A percentile compares a stretch with the other conserved stretches of the same genome.
Conservation (phyloP, 257 asterid genomes). For the Scutellaria barbata region DNA sequence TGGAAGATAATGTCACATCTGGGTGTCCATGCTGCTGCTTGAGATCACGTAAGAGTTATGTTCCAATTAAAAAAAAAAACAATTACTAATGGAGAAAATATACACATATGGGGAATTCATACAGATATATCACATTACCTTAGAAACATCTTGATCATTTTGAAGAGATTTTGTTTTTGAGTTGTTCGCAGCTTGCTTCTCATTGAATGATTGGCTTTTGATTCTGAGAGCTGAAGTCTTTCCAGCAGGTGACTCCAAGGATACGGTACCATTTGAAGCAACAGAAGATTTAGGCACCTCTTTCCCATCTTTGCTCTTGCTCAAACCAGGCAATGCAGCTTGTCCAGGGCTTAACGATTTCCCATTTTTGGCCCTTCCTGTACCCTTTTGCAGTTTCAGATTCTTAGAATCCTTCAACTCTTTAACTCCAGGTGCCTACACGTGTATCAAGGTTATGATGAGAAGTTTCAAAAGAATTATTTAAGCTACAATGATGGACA, state of each 20-base stretch:
- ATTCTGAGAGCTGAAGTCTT: slow-evolving; percentile 33
- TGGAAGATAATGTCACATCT: slow-evolving; percentile 46
- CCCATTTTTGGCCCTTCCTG: slow-evolving; percentile 44
- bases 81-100: not conserved
- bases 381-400: slow-evolving; percentile 40
- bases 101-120: slow-evolving; percentile 12
- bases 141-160: slow-evolving; percentile 33
- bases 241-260: slow-evolving; percentile 40
- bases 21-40: slow-evolving; percentile 43
- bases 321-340: slow-evolving; percentile 33
- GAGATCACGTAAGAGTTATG: slow-evolving; percentile 27
- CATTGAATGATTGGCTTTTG: slow-evolving; percentile 45
- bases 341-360: slow-evolving; percentile 42
- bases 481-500: not conserved
- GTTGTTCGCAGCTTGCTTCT: slow-evolving; percentile 41
- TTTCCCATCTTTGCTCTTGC: slow-evolving; percentile 47
- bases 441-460: not conserved
- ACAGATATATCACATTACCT: slow-evolving; percentile 40
- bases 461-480: slow-evolving; percentile 15
- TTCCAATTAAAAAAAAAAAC: slow-evolving; percentile 16
- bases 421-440: slow-evolving; percentile 44
- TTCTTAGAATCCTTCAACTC: slow-evolving; percentile 39
- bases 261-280: slow-evolving; percentile 49
- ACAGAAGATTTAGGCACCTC: slow-evolving; percentile 39
- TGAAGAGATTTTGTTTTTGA: slow-evolving; percentile 33